phyloP scores from a whole-genome alignment of 1,284 basidiomycete genomes.

The Rhizoctonia solani region DNA sequence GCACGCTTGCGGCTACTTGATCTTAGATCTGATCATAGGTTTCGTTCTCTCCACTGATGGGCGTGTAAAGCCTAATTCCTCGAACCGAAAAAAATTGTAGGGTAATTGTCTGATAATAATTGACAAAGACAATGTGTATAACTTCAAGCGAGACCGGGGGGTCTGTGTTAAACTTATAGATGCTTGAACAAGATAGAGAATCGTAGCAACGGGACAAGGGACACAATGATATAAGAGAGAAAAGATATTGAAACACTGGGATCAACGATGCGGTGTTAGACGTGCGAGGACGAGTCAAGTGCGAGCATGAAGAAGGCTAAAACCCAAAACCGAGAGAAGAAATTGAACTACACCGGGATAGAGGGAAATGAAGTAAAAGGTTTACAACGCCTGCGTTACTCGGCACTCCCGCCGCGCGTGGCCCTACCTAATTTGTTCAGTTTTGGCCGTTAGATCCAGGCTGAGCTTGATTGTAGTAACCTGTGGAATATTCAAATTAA shows the following conservation, averaged over 20 bases:
- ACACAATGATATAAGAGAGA: conserved; percentile 31
- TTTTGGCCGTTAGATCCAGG: conserved; percentile 48
- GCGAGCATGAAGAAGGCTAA: conserved; percentile 37
- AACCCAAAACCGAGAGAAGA: conserved; percentile 32
- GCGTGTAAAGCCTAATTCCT: not conserved
- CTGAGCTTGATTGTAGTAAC: conserved; percentile 45
- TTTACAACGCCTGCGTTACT: conserved; percentile 34
- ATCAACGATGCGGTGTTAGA: conserved; percentile 31
- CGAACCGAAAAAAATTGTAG: not conserved
- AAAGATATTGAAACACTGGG: conserved; percentile 39
- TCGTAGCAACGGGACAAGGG: conserved; percentile 37
- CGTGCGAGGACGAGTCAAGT: conserved; percentile 28
- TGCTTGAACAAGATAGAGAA: conserved; percentile 34
- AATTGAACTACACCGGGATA: conserved; percentile 12
- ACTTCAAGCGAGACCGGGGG: conserved; percentile 23
- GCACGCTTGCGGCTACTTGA: not conserved
- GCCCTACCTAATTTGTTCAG: conserved; percentile 15
- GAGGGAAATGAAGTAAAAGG: conserved; percentile 27
- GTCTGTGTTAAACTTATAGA: conserved; percentile 3
- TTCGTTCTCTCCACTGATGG: not conserved
- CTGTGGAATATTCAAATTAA: conserved; percentile 4
- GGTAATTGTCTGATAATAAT: not conserved
- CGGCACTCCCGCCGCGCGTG: conserved; percentile 14
- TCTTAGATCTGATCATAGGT: not conserved
- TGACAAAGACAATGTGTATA: conserved; percentile 18